Evolutionary conservation across 495 filamentous ascomycete species (phyloP).

Genomic region (Neurospora africana): DNA sequence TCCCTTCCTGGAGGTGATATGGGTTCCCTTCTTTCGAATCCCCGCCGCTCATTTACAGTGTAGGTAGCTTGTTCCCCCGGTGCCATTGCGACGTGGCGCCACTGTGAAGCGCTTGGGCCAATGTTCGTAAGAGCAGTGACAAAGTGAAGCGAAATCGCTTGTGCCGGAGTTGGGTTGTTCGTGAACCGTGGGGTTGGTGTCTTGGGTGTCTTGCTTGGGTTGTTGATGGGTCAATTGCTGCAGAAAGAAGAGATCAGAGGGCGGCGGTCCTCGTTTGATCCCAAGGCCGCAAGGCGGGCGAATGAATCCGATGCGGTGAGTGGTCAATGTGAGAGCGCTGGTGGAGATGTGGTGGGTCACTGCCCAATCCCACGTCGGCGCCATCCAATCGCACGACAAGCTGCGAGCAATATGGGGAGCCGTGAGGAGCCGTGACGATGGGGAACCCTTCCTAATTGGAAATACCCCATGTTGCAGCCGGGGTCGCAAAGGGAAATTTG

Average conservation of each 20-base stretch:
- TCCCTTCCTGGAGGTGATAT: background rate
- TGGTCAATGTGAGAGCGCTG: background rate
- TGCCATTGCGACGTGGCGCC: slow-evolving; percentile 43
- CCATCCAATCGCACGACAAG: background rate
- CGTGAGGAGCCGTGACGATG: background rate
- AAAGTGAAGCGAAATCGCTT: background rate
- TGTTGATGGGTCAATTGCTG: background rate
- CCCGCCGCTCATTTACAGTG: background rate
- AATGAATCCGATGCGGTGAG: background rate
- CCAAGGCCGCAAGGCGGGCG: background rate
- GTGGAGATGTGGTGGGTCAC: background rate
- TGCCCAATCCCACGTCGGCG: background rate
- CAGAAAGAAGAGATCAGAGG: background rate
- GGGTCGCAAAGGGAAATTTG: background rate
- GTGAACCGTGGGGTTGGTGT: background rate
- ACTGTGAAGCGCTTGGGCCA: slow-evolving; percentile 29
- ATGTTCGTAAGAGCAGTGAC: slow-evolving; percentile 10
- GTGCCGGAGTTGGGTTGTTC: slow-evolving; percentile 6
- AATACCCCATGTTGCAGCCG: background rate
- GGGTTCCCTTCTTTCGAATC: background rate
- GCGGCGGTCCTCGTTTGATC: background rate
- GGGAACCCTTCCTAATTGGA: background rate
- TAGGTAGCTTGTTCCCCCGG: slow-evolving; percentile 20
- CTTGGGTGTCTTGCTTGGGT: background rate
- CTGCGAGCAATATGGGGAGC: background rate